Base-by-base conservation (phyloP, 1,284 basidiomycete genomes). In the Melanopsichium pennsylvanicum region DNA sequence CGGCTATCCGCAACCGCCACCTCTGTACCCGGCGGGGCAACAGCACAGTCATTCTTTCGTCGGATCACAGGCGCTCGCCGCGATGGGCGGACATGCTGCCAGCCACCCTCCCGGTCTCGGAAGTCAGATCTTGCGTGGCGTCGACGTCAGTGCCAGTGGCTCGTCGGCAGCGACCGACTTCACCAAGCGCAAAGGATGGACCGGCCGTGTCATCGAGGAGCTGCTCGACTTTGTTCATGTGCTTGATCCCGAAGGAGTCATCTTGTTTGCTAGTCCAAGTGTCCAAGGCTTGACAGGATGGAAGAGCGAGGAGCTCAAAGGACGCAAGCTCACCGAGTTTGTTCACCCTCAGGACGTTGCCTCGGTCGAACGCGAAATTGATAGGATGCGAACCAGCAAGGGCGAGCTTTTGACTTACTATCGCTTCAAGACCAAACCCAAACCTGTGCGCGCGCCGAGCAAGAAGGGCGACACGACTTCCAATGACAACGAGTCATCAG, bases 121-220 rank as follows among this genome's bases (percentile, higher is more conserved):
- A 37, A 62, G 61, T 22, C 61, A 64, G 39, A 61, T 69, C 29
- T 55, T 74, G 3, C 55, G 62, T 32, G 71, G 71, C 31, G 58
- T 61, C 45, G 71, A 73, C 40, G 50, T 61, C 13, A 64, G 63
- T 38, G 62, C 72, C 9, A 66, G 58, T 12, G 70, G 72, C 27
- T 57, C 54, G 15, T 61, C 60, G 3, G 68, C 74, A 3, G 70
- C 70, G 26, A 69, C 68, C 39, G 75, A 76, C 37, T 76, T 77
- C 34, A 77, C 75, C 32, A 74, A 72, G 40, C 61, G 75, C 22
- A 77, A 77, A 39, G 75, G 75, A 16, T 77, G 75, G 75, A 59
- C 70, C 11, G 67, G 47, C 3, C 66, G 75, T 26, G 66, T 77
- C 22, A 70, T 77, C 5, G 75, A 77, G 35, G 75, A 77, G 41